Conservation (phyloP, 768 basidiomycete species). For the Boletus huronensis region DNA sequence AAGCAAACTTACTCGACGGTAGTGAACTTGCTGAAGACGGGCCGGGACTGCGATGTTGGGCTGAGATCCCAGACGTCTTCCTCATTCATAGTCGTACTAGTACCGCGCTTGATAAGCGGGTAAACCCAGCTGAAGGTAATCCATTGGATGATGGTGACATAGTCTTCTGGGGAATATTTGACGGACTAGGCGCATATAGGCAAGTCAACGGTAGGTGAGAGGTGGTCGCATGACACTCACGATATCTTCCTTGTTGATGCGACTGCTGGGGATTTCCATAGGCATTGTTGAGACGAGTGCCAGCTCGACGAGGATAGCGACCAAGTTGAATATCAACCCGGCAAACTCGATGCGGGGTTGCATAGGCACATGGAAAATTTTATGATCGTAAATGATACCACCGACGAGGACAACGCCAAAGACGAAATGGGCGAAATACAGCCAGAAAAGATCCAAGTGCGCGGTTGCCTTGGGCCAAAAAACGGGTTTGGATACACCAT, state of each 20-base stretch:
- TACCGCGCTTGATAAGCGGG: conserved; percentile 55
- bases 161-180: conserved; percentile 60
- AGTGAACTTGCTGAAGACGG: conserved; percentile 53
- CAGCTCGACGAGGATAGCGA: conserved; percentile 42
- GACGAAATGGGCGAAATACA: conserved; percentile 51
- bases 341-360: conserved; percentile 31
- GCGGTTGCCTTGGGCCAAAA: conserved; percentile 51
- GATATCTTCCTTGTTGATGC: conserved; percentile 53
- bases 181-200: conserved; percentile 17
- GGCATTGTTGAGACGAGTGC: conserved; percentile 59
- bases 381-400: conserved; percentile 50
- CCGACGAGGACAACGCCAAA: conserved; percentile 49
- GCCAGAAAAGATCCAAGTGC: conserved; percentile 58
- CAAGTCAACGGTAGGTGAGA: neutral
- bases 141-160: conserved; percentile 70
- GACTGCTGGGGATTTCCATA: conserved; percentile 54
- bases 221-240: conserved; percentile 38
- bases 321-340: conserved; percentile 40
- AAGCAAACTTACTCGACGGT: conserved; percentile 18
- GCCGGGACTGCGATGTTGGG: conserved; percentile 61
- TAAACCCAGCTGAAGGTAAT: conserved; percentile 69
- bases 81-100: conserved; percentile 57
- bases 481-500: conserved; percentile 55
- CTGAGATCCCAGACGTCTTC: conserved; percentile 71
- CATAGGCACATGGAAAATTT: conserved; percentile 40